Evolutionary conservation across 2,329 filamentous ascomycete genomes (phyloP).

Genomic region (Aspergillus oerlinghausenensis): DNA sequence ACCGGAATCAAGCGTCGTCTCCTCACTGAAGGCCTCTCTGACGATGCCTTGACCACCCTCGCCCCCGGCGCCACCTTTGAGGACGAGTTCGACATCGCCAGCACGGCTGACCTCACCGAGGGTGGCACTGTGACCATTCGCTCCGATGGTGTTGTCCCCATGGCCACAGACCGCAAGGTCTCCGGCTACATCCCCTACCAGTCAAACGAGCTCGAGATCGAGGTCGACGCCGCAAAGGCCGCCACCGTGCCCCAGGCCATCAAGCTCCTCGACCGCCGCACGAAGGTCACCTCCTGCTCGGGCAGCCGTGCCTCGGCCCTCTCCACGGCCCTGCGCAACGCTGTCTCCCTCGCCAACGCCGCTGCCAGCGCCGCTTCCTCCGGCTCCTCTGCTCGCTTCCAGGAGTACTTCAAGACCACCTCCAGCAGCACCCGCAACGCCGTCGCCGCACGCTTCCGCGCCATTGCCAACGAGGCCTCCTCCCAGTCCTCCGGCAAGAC

Average conservation of each 20-base stretch:
- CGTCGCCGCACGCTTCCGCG: conserved; percentile 50
- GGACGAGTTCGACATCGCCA: conserved; percentile 34
- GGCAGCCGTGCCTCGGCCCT: conserved; percentile 44
- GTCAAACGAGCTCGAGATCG: conserved; percentile 56
- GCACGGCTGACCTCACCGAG: conserved; percentile 38
- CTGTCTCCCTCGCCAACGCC: conserved; percentile 41
- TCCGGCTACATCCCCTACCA: conserved; percentile 53
- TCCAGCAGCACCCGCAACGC: conserved; percentile 41
- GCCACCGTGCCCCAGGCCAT: conserved; percentile 48
- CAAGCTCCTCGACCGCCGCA: conserved; percentile 40
- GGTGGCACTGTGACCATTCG: conserved; percentile 54
- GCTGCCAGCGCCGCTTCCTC: conserved; percentile 51
- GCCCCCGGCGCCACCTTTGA: conserved; percentile 25
- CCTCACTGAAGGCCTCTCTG: conserved; percentile 22
- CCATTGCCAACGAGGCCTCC: conserved; percentile 53
- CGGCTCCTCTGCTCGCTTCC: conserved; percentile 30
- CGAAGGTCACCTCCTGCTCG: conserved; percentile 52
- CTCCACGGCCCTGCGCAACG: conserved; percentile 51
- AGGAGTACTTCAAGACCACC: conserved; percentile 60
- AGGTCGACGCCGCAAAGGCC: conserved; percentile 55
- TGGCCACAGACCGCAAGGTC: conserved; percentile 50
- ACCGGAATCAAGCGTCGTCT: conserved; percentile 28
- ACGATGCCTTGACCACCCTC: conserved; percentile 27
- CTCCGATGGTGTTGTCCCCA: conserved; percentile 54
- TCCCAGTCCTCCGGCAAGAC: conserved; percentile 47